These are phyloP conservation scores for Monilinia aucupariae DNA, from an alignment of 2,329 filamentous ascomycete genomes.

Conservation along the genomic window DNA sequence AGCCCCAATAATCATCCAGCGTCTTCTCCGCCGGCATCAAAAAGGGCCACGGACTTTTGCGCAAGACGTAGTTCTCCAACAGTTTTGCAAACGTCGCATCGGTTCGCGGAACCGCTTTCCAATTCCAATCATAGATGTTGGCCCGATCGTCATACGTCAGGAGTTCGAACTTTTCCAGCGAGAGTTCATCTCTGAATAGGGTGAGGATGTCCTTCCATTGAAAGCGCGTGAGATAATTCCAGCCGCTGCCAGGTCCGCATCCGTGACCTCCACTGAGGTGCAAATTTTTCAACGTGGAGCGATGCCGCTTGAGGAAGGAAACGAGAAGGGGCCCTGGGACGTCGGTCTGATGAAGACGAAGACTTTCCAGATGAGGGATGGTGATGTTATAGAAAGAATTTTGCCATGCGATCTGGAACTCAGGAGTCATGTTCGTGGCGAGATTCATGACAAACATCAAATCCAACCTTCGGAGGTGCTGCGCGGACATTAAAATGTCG, in stretches of 20 bases:
- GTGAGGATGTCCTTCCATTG: slow-evolving; percentile 15
- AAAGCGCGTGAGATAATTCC: slow-evolving; percentile 9
- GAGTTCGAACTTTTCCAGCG: slow-evolving; percentile 6
- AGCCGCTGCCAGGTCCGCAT: slow-evolving; percentile 4
- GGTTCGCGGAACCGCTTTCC: background rate
- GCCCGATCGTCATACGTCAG: slow-evolving; percentile 12
- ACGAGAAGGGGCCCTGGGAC: slow-evolving; percentile 1
- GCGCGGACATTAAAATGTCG: background rate
- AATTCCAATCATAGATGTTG: slow-evolving; percentile 15
- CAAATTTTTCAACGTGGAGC: background rate
- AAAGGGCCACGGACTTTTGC: slow-evolving; percentile 5
- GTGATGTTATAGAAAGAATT: slow-evolving; percentile 4
- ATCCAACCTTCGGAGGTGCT: slow-evolving; percentile 3
- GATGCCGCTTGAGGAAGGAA: slow-evolving; percentile 5
- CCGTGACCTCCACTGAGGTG: slow-evolving; percentile 12
- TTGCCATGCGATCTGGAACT: slow-evolving; percentile 12
- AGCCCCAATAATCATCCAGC: slow-evolving; percentile 21
- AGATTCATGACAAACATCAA: slow-evolving; percentile 16
- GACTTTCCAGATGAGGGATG: slow-evolving; percentile 4
- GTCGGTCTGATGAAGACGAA: slow-evolving; percentile 16
- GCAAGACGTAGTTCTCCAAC: background rate
- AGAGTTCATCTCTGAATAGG: background rate
- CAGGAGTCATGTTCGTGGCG: slow-evolving; percentile 8
- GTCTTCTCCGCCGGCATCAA: background rate
- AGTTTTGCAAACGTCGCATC: slow-evolving; percentile 5